phyloP scores from a whole-genome alignment of 73 alveolate species.

The Strombidium stylifer region DNA sequence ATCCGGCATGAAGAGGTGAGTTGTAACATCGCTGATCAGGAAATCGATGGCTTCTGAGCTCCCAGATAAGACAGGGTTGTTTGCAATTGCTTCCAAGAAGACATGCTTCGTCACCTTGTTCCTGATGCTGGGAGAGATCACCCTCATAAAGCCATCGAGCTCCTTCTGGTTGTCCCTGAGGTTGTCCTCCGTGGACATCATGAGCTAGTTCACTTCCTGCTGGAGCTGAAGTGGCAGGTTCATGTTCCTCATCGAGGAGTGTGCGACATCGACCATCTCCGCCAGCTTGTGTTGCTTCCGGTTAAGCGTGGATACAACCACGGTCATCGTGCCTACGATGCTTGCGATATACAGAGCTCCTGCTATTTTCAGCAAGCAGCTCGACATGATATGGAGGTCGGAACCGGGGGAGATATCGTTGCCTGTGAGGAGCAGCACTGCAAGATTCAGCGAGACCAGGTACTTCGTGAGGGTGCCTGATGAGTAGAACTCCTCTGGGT shows the following conservation, averaged over 20 bases:
- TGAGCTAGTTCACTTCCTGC: slow-evolving; percentile 15
- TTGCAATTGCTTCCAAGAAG: slow-evolving; percentile 33
- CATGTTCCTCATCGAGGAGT: slow-evolving; percentile 51
- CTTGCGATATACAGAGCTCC: slow-evolving; percentile 61
- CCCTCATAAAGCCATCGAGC: slow-evolving; percentile 30
- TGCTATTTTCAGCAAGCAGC: slow-evolving; percentile 20
- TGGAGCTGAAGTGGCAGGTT: slow-evolving; percentile 27
- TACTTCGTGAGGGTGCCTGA: slow-evolving; percentile 11
- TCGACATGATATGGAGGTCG: slow-evolving; percentile 4
- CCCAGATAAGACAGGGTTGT: slow-evolving; percentile 9
- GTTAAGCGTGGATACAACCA: slow-evolving; percentile 46
- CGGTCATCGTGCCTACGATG: slow-evolving; percentile 69
- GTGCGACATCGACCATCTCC: slow-evolving; percentile 50
- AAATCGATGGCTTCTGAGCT: slow-evolving; percentile 29
- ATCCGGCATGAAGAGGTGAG: slow-evolving; percentile 42
- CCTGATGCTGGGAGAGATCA: slow-evolving; percentile 44
- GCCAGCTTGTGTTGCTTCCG: slow-evolving; percentile 32
- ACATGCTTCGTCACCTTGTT: slow-evolving; percentile 44
- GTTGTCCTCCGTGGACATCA: slow-evolving; percentile 23
- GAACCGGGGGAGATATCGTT: slow-evolving; percentile 47
- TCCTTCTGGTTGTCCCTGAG: slow-evolving; percentile 49
- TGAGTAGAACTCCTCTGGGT: slow-evolving; percentile 15
- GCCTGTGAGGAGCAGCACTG: slow-evolving; percentile 55
- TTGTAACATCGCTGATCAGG: slow-evolving; percentile 28
- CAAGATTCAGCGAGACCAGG: slow-evolving; percentile 43